phyloP scores from a whole-genome alignment of 202 grass and related monocot genomes.

The Panicum virgatum region DNA sequence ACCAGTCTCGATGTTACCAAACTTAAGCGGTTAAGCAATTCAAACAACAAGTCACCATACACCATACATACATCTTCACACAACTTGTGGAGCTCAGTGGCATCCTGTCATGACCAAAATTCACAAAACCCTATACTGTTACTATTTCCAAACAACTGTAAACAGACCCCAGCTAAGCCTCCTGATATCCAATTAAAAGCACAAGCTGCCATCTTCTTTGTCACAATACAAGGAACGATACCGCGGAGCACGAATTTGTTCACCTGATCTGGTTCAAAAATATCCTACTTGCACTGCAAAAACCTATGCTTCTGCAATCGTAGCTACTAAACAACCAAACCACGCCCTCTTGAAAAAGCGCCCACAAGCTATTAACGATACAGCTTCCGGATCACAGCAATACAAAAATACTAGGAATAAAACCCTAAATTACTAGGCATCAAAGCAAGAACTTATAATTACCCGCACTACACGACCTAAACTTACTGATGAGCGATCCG shows the following conservation, averaged over 20 bases:
- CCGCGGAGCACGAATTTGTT: neutral
- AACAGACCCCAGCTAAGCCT: neutral
- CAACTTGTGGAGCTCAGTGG: neutral
- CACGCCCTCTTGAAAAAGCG: neutral
- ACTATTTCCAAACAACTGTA: neutral
- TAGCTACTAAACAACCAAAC: conserved; percentile 2
- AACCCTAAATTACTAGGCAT: neutral
- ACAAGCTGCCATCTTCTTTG: neutral
- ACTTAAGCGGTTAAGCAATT: neutral
- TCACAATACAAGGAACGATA: neutral
- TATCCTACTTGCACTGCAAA: neutral
- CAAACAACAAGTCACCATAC: neutral
- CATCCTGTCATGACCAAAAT: neutral
- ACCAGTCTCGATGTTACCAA: conserved; percentile 1
- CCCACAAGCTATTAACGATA: neutral
- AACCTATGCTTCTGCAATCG: neutral
- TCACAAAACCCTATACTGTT: neutral
- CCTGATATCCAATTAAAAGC: neutral
- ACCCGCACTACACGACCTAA: neutral
- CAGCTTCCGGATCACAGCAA: conserved; percentile 15
- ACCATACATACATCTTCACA: neutral
- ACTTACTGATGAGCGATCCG: neutral
- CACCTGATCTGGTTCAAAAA: conserved; percentile 11
- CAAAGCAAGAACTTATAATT: conserved; percentile 4
- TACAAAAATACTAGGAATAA: neutral